Percentiles rank a stretch among this genome's conserved stretches.
Evolutionary conservation across 305 asterid species (phyloP).

Genomic region (Solanum chacoense): DNA sequence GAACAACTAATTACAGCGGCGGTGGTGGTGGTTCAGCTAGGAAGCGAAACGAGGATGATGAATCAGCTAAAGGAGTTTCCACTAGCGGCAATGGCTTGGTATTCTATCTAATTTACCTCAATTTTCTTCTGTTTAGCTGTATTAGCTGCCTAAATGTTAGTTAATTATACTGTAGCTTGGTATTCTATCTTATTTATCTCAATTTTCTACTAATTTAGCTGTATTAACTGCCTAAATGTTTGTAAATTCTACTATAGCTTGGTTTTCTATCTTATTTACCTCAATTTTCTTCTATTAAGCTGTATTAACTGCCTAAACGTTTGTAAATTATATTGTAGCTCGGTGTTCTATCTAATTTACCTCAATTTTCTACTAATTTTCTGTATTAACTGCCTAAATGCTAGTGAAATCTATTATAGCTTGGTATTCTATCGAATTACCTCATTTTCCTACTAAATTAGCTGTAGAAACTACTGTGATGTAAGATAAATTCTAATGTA

Average conservation of each 20-base stretch:
- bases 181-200: neutral
- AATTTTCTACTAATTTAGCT: neutral
- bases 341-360: constrained; percentile 8
- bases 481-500: neutral
- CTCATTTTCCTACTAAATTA: neutral
- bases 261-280: constrained; percentile 7
- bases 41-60: constrained; percentile 41
- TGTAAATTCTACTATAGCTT: neutral
- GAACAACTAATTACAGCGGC: constrained; percentile 20
- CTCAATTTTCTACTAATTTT: neutral
- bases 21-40: neutral
- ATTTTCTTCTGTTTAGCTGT: neutral
- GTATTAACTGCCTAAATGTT: neutral
- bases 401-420: neutral
- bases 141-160: neutral
- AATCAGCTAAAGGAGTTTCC: constrained; percentile 31
- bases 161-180: neutral
- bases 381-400: neutral
- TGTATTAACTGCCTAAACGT: neutral
- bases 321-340: neutral
- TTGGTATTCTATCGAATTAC: neutral
- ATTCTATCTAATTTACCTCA: neutral
- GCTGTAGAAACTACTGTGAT: neutral
- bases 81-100: constrained; percentile 35
- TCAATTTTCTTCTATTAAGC: neutral